Percentiles rank a stretch among this genome's conserved stretches.
Evolutionary conservation across 2,329 filamentous ascomycete species (phyloP).

Genomic region (Knufia petricola): DNA sequence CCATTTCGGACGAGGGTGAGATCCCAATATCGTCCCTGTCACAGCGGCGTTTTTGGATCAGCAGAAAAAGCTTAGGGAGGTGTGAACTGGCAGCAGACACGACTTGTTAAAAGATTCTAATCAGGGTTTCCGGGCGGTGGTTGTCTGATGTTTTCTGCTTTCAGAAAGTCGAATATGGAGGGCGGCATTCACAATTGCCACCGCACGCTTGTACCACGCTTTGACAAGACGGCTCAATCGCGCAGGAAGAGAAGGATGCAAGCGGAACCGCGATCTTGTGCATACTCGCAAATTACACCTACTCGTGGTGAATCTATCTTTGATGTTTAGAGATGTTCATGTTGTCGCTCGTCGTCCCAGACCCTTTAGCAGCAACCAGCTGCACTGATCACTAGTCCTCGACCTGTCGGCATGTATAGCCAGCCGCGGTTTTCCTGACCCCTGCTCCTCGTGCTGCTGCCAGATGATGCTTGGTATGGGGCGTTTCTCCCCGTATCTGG

Average conservation of each 20-base stretch:
- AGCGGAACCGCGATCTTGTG: background rate
- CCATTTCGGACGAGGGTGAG: background rate
- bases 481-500: too few species aligned
- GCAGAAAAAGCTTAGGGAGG: conserved; percentile 1
- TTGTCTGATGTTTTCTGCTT: conserved; percentile 4
- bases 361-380: background rate
- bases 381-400: background rate
- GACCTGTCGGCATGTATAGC: too few species aligned
- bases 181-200: background rate
- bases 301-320: background rate
- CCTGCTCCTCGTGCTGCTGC: too few species aligned
- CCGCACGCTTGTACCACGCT: background rate
- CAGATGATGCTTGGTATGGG: too few species aligned
- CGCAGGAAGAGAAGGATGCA: background rate
- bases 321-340: background rate
- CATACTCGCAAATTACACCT: background rate
- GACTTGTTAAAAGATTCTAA: background rate
- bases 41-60: background rate
- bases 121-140: background rate
- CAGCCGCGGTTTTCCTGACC: too few species aligned
- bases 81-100: too few species aligned
- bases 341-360: background rate
- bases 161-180: background rate
- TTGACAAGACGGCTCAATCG: background rate
- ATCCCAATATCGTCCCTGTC: background rate